Conservation (phyloP, 441 rosid species). For the Kokia cookei region DNA sequence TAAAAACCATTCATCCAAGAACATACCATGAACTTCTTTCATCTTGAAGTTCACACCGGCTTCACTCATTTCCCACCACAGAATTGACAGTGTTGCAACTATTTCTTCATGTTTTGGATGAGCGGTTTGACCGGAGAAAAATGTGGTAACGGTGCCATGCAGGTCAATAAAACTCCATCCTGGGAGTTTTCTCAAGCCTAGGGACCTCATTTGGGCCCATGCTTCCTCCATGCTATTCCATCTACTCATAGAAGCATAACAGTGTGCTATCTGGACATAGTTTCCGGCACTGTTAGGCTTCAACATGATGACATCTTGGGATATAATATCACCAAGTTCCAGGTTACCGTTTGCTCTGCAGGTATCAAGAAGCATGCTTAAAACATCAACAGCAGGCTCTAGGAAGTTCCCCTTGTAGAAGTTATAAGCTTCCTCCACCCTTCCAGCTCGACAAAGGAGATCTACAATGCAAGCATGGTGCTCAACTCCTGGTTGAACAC, state of each 20-base stretch:
- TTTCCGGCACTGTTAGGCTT: constrained; percentile 35
- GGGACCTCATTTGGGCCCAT: constrained; percentile 46
- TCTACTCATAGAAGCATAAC: constrained; percentile 46
- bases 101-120: constrained; percentile 38
- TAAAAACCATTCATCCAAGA: not conserved
- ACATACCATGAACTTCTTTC: constrained; percentile 4
- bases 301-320: constrained; percentile 29
- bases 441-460: constrained; percentile 53
- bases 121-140: constrained; percentile 36
- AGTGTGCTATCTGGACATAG: constrained; percentile 44
- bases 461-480: constrained; percentile 57
- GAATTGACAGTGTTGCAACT: constrained; percentile 20
- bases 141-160: constrained; percentile 30
- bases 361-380: constrained; percentile 54
- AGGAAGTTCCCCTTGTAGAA: constrained; percentile 41
- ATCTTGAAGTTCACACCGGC: constrained; percentile 3
- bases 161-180: constrained; percentile 56
- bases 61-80: constrained; percentile 33
- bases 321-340: constrained; percentile 32
- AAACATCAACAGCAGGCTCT: constrained; percentile 31
- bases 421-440: constrained; percentile 46
- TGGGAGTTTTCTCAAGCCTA: constrained; percentile 44
- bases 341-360: constrained; percentile 28
- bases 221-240: constrained; percentile 47
- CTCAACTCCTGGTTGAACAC: constrained; percentile 43